These are phyloP conservation scores for Colletotrichum horii DNA, from an alignment of 2,329 filamentous ascomycete genomes.

Conservation along the genomic window DNA sequence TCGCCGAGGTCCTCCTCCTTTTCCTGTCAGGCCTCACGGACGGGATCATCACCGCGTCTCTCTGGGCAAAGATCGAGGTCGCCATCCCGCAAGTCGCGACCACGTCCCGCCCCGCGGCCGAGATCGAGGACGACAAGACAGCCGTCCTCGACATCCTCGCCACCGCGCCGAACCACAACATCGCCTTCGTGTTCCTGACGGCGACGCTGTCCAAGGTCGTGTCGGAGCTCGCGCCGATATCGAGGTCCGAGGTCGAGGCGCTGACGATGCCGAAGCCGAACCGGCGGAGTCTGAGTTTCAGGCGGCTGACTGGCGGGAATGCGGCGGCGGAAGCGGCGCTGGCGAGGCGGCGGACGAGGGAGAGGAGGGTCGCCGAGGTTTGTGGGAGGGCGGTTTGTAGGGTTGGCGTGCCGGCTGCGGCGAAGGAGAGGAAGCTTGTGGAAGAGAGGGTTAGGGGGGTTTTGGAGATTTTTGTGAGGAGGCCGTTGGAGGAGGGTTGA, in stretches of 20 bases:
- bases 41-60: conserved; percentile 72
- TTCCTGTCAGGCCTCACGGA: conserved; percentile 81
- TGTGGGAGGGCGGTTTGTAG: conserved; percentile 71
- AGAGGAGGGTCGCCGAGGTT: conserved; percentile 67
- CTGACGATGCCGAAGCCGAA: conserved; percentile 28
- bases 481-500: conserved; percentile 16
- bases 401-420: conserved; percentile 36
- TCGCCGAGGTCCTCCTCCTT: conserved; percentile 72
- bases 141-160: conserved; percentile 76
- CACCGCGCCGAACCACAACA: conserved; percentile 77
- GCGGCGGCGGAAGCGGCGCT: conserved; percentile 30
- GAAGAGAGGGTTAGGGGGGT: conserved; percentile 71
- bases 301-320: conserved; percentile 31
- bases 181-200: conserved; percentile 86
- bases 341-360: conserved; percentile 61
- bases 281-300: conserved; percentile 53
- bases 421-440: conserved; percentile 61
- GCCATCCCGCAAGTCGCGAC: conserved; percentile 48
- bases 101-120: conserved; percentile 16
- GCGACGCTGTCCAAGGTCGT: conserved; percentile 70
- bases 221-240: conserved; percentile 51
- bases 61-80: conserved; percentile 75
- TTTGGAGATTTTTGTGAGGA: conserved; percentile 69
- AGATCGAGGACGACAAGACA: conserved; percentile 50
- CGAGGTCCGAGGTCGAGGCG: conserved; percentile 39